Evolutionary conservation across 2,329 filamentous ascomycete species (phyloP).

Genomic region (Eutypa lata): DNA sequence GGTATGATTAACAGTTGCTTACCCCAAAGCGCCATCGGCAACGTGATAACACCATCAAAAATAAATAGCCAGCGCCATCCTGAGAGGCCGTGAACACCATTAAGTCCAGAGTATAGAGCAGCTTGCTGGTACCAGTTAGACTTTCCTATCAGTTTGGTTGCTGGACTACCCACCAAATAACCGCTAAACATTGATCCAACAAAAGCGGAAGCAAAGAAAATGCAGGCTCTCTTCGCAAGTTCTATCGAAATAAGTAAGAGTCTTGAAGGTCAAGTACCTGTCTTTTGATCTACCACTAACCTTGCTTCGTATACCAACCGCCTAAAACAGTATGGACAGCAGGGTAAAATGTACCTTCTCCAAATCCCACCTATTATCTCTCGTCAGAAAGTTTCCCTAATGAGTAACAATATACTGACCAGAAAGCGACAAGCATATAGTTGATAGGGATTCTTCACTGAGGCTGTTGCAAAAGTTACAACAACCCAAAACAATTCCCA

Average conservation of each 20-base stretch:
- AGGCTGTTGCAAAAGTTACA: slow-evolving; percentile 10
- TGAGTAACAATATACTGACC: no score
- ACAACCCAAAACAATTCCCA: slow-evolving; percentile 15
- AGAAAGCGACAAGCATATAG: no score
- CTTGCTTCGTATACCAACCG: no score
- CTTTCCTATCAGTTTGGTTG: no score
- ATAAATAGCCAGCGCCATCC: slow-evolving; percentile 28
- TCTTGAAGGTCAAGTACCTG: background rate
- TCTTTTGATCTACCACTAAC: background rate
- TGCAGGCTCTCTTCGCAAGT: no score
- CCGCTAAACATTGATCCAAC: no score
- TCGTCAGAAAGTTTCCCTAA: no score
- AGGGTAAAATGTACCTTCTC: no score
- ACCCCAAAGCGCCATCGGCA: slow-evolving; percentile 28
- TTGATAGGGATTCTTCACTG: no score
- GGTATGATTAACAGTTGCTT: background rate
- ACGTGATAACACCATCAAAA: slow-evolving; percentile 26
- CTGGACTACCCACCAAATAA: no score
- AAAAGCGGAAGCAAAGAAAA: no score
- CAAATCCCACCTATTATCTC: no score
- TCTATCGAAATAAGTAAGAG: background rate
- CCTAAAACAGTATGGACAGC: slow-evolving; percentile 6
- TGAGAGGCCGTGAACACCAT: slow-evolving; percentile 17
- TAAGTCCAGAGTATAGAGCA: slow-evolving; percentile 20
- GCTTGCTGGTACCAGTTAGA: slow-evolving; percentile 12